Percentiles rank a stretch among this genome's conserved stretches.
phyloP scores from a whole-genome alignment of 345 rosid species.

The Draba incana region DNA sequence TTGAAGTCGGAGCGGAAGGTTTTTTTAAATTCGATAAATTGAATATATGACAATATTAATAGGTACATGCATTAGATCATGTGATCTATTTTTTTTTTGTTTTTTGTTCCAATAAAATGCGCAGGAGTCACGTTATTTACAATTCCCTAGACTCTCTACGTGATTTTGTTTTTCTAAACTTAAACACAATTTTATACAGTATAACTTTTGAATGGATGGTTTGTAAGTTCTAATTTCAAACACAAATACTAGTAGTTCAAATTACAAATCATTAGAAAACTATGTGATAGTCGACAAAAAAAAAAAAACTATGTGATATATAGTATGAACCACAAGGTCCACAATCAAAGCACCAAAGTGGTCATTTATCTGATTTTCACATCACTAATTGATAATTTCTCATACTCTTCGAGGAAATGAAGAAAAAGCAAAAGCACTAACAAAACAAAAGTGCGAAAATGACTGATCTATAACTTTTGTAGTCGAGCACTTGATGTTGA shows the following conservation, averaged over 20 bases:
- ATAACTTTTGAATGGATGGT: background rate
- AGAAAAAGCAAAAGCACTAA: constrained; percentile 25
- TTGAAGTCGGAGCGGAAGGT: background rate
- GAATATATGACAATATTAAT: background rate
- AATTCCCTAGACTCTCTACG: constrained; percentile 22
- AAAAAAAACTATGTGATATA: background rate
- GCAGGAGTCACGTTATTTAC: constrained; percentile 27
- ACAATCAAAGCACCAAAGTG: constrained; percentile 3
- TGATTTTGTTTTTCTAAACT: constrained; percentile 14
- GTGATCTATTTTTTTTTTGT: too few relatives aligned
- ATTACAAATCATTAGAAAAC: background rate
- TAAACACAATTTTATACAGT: background rate
- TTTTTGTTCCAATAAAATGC: too few relatives aligned
- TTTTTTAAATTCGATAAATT: background rate
- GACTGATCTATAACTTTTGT: background rate
- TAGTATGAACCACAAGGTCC: constrained; percentile 9
- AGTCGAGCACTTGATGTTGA: background rate
- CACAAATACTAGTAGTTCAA: constrained; percentile 10
- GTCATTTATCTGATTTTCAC: constrained; percentile 14
- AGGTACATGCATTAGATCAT: too few relatives aligned
- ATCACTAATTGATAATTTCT: constrained; percentile 24
- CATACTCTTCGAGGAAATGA: constrained; percentile 23
- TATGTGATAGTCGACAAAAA: too few relatives aligned
- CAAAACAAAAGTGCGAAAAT: constrained; percentile 26
- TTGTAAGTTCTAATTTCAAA: constrained; percentile 12